These are phyloP conservation scores for Papiliotrema nemorosa DNA, from an alignment of 1,284 basidiomycete species.

Conservation along the genomic window DNA sequence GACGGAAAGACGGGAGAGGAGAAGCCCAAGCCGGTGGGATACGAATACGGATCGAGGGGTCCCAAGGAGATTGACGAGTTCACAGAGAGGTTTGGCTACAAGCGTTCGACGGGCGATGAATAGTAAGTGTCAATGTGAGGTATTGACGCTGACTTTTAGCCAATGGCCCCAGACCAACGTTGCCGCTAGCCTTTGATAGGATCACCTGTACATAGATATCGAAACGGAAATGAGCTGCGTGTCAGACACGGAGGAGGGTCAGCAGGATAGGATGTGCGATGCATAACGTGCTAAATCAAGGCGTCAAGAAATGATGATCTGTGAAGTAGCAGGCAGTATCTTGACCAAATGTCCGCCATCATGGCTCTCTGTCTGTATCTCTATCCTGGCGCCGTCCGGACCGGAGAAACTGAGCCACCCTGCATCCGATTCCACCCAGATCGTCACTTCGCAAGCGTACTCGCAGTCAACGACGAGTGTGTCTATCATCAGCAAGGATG, in stretches of 20 bases:
- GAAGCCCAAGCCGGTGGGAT: conserved; percentile 66
- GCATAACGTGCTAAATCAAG: not conserved
- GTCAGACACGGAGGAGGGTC: too few relatives aligned
- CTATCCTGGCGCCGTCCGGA: too few relatives aligned
- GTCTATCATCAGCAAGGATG: too few relatives aligned
- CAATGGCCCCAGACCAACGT: conserved; percentile 38
- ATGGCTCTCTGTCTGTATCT: too few relatives aligned
- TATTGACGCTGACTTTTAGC: conserved; percentile 10
- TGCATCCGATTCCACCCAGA: too few relatives aligned
- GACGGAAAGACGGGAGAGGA: conserved; percentile 59
- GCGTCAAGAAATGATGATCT: not conserved
- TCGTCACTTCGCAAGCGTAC: too few relatives aligned
- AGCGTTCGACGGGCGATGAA: conserved; percentile 57
- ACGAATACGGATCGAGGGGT: conserved; percentile 91
- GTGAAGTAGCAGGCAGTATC: too few relatives aligned
- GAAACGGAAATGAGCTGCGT: not conserved
- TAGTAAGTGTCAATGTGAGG: conserved; percentile 61
- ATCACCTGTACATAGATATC: not conserved
- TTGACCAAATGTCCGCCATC: too few relatives aligned
- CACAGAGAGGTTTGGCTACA: conserved; percentile 72
- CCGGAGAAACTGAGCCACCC: too few relatives aligned
- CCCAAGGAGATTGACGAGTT: conserved; percentile 77
- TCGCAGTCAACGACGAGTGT: too few relatives aligned
- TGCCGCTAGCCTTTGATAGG: conserved; percentile 27
- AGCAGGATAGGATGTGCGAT: not conserved